phyloP scores from a whole-genome alignment of 768 basidiomycete species.

The Boletus edulis region DNA sequence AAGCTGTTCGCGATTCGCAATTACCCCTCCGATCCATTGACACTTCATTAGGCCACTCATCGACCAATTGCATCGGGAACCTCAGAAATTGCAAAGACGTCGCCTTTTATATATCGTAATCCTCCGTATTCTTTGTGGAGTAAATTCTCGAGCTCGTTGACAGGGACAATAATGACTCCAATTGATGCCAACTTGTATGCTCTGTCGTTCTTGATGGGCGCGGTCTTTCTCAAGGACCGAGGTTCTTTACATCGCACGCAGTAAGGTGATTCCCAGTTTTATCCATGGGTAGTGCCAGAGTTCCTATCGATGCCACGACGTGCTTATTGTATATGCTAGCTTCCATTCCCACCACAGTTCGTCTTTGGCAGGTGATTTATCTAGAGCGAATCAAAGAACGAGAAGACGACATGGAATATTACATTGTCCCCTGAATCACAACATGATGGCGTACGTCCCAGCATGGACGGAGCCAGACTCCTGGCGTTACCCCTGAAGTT shows the following conservation, averaged over 20 bases:
- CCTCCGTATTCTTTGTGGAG: not conserved
- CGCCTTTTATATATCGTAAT: not conserved
- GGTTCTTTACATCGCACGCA: not conserved
- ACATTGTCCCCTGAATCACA: not conserved
- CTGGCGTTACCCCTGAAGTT: not conserved
- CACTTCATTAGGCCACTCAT: conserved; percentile 4
- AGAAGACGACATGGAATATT: not conserved
- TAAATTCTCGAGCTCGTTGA: not conserved
- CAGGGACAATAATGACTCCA: not conserved
- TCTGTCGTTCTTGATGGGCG: not conserved
- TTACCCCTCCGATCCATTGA: conserved; percentile 6
- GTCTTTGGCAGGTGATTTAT: conserved; percentile 10
- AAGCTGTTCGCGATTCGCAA: conserved; percentile 8
- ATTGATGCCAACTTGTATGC: not conserved
- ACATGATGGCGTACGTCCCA: not conserved
- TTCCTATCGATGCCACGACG: not conserved
- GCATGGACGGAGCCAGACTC: not conserved
- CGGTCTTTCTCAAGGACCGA: not conserved
- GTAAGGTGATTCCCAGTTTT: not conserved
- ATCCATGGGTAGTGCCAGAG: not conserved
- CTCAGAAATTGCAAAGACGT: not conserved
- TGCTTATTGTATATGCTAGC: not conserved
- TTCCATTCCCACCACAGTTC: conserved; percentile 6
- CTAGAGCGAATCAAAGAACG: conserved; percentile 6
- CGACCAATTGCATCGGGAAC: not conserved